phyloP scores from a whole-genome alignment of 441 rosid genomes.

The Adansonia gregorii region DNA sequence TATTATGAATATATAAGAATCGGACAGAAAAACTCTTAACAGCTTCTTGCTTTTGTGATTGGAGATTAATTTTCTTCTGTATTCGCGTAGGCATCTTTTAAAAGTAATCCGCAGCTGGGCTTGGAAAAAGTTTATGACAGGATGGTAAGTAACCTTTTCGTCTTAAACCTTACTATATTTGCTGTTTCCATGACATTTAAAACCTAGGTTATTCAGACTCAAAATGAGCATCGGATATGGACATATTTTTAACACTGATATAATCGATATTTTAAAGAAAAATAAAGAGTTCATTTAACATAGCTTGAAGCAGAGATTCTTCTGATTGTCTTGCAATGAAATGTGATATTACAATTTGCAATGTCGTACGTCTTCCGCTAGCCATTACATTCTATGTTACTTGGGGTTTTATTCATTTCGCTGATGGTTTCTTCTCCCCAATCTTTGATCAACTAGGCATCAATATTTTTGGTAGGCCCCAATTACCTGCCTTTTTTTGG shows the following conservation, averaged over 20 bases:
- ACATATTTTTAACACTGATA: no score
- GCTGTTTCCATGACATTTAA: neutral
- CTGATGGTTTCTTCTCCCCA: slow-evolving; percentile 55
- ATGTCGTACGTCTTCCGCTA: slow-evolving; percentile 48
- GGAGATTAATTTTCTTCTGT: neutral
- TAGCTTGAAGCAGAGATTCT: neutral
- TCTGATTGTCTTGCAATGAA: slow-evolving; percentile 20
- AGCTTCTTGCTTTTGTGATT: neutral
- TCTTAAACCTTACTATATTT: neutral
- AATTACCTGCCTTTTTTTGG: neutral
- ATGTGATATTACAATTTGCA: slow-evolving; percentile 32
- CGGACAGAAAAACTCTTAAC: neutral
- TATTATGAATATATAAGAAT: slow-evolving; percentile 3
- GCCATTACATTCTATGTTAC: slow-evolving; percentile 50
- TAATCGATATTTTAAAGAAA: no score
- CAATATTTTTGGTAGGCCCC: slow-evolving; percentile 45
- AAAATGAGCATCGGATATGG: no score
- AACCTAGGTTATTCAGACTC: neutral
- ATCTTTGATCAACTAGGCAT: slow-evolving; percentile 44
- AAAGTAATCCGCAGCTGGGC: slow-evolving; percentile 50
- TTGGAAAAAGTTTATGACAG: slow-evolving; percentile 51
- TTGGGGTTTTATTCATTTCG: slow-evolving; percentile 46
- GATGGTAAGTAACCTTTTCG: slow-evolving; percentile 37
- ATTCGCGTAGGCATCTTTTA: slow-evolving; percentile 34
- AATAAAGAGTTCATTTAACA: neutral